Evolutionary conservation across 2,329 filamentous ascomycete species (phyloP), one percentile per base, ranked within the genome.

Genomic region (Phialocephala sp.): DNA sequence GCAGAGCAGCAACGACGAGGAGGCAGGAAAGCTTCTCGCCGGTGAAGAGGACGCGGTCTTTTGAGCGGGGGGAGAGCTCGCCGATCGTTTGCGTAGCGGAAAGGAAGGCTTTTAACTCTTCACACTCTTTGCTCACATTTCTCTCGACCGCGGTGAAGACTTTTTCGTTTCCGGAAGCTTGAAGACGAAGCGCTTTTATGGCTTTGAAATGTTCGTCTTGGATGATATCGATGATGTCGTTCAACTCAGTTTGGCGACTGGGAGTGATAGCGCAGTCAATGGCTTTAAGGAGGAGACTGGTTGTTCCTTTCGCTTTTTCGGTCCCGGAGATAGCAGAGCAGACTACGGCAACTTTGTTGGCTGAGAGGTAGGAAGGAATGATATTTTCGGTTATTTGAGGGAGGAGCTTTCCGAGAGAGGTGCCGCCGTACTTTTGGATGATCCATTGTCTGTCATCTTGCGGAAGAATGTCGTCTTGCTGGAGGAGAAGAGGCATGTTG

Each of bases 391-490:
- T 70, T 54, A 87, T 83, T 73, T 84, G 84, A 69, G 81, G 79
- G 65, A 84, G 79, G 67, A 86, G 82, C 73, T 87, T 87, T 66
- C 85, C 85, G 39, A 88, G 79, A 69, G 83, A 85, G 43, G 85
- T 88, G 14, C 85, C 85, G 39, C 85, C 85, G 74, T 86, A 87
- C 79, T 87, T 88, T 72, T 87, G 85, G 59, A 88, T 84, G 4
- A 87, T 81, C 85, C 85, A 88, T 14, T 22, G 24, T 27, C 14
- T 32, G 27, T 54, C 24, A 3, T 54, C 50, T 27, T 15, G 4
- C 1, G 50, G 11, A 2, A n/a, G n/a, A n/a, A n/a, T 32, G 27
- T 54, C 24, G 11, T 54, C 50, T 27, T 15, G 4, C 1, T 24
- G 11, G 8, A 32, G 50, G 24, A 54, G 22, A 9, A 54, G 50